phyloP scores from a whole-genome alignment of 78 protist species.

The Emiliania huxleyi region DNA sequence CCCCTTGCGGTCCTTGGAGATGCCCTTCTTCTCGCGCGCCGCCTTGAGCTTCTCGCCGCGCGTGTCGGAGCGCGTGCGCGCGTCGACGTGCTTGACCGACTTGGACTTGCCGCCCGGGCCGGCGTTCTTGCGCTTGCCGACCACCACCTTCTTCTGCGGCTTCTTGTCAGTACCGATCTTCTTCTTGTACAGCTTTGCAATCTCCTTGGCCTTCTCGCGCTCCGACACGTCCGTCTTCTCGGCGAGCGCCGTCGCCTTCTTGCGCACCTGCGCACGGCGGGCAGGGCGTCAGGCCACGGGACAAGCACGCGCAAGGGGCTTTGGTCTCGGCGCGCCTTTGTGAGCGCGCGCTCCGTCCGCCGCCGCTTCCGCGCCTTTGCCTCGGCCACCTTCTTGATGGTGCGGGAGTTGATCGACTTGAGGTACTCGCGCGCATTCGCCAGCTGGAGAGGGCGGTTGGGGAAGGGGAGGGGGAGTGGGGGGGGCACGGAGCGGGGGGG shows the following conservation, averaged over 20 bases:
- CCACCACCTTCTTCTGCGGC: not conserved
- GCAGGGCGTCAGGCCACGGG: no score
- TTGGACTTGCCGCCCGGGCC: not conserved
- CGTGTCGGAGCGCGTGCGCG: not conserved
- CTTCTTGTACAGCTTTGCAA: slow-evolving; percentile 40
- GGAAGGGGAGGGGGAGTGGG: no score
- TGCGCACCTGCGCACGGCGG: no score
- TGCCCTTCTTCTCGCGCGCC: not conserved
- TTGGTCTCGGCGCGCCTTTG: not conserved
- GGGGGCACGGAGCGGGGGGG: no score
- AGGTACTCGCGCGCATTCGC: not conserved
- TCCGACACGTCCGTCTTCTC: slow-evolving; percentile 62
- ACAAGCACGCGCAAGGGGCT: no score
- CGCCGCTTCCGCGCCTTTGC: slow-evolving; percentile 76
- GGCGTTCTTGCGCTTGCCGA: not conserved
- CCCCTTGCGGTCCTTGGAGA: slow-evolving; percentile 5
- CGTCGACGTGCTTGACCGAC: slow-evolving; percentile 13
- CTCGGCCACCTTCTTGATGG: slow-evolving; percentile 85
- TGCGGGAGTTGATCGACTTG: slow-evolving; percentile 55
- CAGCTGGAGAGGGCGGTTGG: no score
- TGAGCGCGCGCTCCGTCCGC: not conserved
- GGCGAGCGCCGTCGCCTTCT: slow-evolving; percentile 54
- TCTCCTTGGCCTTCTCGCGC: slow-evolving; percentile 17
- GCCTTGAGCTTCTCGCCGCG: not conserved
- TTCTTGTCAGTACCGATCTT: not conserved